A percentile compares a stretch with the other conserved stretches of the same genome.
Conservation (phyloP, 2,329 filamentous ascomycete genomes). For the Fusarium sp. region DNA sequence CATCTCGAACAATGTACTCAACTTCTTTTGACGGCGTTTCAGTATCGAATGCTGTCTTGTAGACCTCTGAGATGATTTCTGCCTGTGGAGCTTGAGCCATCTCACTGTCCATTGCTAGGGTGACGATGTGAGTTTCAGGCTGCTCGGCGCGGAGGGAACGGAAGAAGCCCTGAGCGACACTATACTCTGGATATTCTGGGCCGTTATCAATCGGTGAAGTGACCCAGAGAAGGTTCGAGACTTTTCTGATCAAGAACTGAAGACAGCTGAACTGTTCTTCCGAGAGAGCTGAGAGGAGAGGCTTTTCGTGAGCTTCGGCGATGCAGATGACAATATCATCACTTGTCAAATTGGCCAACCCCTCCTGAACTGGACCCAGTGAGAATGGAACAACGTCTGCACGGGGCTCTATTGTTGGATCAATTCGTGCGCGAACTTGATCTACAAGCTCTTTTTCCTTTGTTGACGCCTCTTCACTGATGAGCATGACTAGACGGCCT, state of each 20-base stretch:
- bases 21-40: not conserved
- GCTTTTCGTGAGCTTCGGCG: not conserved
- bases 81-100: accelerated
- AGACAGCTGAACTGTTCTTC: not conserved
- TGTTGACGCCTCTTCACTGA: not conserved
- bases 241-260: not conserved
- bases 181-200: not conserved
- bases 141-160: not conserved
- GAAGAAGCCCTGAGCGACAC: not conserved
- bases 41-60: not conserved
- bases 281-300: not conserved
- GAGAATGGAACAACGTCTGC: accelerated
- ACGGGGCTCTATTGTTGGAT: accelerated
- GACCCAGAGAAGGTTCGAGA: not conserved
- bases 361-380: accelerated
- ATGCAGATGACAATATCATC: not conserved
- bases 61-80: not conserved
- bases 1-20: not conserved
- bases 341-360: not conserved
- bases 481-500: not conserved
- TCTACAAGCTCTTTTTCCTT: not conserved
- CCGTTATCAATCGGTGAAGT: not conserved
- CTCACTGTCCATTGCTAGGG: not conserved
- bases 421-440: accelerated
- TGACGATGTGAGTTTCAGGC: not conserved